Base-by-base conservation (phyloP, 1,139 yeast species). In the Pichia sp. region DNA sequence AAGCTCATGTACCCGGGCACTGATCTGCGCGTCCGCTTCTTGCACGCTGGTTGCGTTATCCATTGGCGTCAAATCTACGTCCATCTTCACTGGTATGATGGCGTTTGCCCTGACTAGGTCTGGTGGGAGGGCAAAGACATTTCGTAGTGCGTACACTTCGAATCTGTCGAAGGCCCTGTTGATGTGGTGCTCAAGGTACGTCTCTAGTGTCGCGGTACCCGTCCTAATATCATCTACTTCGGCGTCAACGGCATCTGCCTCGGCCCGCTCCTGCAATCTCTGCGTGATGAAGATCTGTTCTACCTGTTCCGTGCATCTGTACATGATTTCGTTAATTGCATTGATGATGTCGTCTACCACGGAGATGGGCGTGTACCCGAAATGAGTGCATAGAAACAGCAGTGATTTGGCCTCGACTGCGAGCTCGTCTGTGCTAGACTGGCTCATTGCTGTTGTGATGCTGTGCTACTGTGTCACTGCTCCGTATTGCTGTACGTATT, bases 271-370 rank as follows among this genome's bases (percentile, higher is more conserved):
- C 36, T 46, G 46, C 40, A 55, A 46, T 42, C 64, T 51, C 31
- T 52, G 53, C 33, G 66, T 70, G 32, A 52, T 50, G 20, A 87
- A 60, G 48, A 79, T 82, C 30, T 69, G 68, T 53, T 86, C 94
- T 63, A 87, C 70, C 2, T 87, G 94, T 36, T 72, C 74, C 0
- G 91, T 80, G 50, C 95, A 84, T 49, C 81, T 79, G 60, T 84
- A 84, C 73, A 87, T 72, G 25, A 86, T 74, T 40, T 78, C 87
- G 51, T 88, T 87, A 19, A 85, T 94, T 1, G 88, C 85, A 58
- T 87, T 87, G 51, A 88, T 85, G 15, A 88, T 80, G 52, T 87
- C 96, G 53, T 88, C 96, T 7, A 88, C 72, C 19, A 87, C 63
- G 1, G 91, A 76, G n/a, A 87, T 69, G 0, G 96, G 95, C 8